phyloP scores from a whole-genome alignment of 768 basidiomycete genomes.

The Lactifluus rugatus region DNA sequence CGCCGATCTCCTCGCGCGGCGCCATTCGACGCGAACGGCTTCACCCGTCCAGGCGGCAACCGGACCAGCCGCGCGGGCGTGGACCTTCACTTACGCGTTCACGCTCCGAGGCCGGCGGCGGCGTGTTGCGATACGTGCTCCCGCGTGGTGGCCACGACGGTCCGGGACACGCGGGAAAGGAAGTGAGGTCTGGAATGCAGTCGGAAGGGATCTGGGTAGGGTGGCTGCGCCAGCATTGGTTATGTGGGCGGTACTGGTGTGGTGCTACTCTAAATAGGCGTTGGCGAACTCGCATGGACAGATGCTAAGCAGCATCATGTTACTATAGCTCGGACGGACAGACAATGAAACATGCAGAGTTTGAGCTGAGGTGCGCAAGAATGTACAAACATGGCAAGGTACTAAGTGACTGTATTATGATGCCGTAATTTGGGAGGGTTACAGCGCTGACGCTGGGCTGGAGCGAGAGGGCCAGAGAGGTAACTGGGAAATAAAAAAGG shows the following conservation, averaged over 20 bases:
- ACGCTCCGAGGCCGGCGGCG: conserved; percentile 44
- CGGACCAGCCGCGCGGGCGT: background rate
- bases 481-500: conserved; percentile 28
- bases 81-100: conserved; percentile 44
- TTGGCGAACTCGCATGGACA: background rate
- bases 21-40: background rate
- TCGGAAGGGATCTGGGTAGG: conserved; percentile 8
- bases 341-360: too few relatives aligned
- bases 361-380: too few relatives aligned
- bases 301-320: background rate
- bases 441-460: background rate
- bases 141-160: conserved; percentile 20
- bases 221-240: conserved; percentile 4
- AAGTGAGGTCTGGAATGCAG: conserved; percentile 3
- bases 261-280: conserved; percentile 9
- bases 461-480: conserved; percentile 7
- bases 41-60: background rate
- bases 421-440: too few relatives aligned
- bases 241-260: conserved; percentile 5
- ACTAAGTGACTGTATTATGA: too few relatives aligned
- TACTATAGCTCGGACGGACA: background rate
- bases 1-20: conserved; percentile 2
- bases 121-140: conserved; percentile 40
- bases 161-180: background rate
- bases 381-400: too few relatives aligned